Evolutionary conservation across 2,329 filamentous ascomycete genomes (phyloP), one percentile per base, ranked within the genome.

Genomic region (Claviceps quebecensis): DNA sequence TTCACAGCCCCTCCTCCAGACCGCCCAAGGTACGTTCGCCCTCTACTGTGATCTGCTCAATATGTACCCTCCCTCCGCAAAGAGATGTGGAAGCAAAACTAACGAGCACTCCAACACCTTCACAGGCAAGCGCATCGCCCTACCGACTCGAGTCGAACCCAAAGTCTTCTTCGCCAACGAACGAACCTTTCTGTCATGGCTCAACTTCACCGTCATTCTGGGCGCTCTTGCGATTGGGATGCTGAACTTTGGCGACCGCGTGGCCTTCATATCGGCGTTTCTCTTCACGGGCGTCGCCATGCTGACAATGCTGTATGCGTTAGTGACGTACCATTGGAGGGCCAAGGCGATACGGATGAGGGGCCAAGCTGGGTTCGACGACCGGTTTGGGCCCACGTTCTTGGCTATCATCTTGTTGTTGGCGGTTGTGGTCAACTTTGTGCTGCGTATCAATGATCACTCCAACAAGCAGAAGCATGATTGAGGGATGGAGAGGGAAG

Each of bases 101-200:
- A 54, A 62, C 55, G 37, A 36, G 34, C 44, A 19, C 5, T 29
- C 29, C 5, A 45, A 29, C n/a, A 16, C n/a, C 13, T 47, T 61
- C 13, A 13, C 39, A 95, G 91, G 91, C 78, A 98, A 98, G 75
- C 88, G 91, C 66, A 97, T 98, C 67, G 91, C 93, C 63, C 87
- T 98, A 57, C 93, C 93, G 53, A 96, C 91, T 54, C 89, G 93
- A 60, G 91, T 98, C 70, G 93, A 98, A 71, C 93, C 93, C 62
- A 98, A 98, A 73, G 93, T 98, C 75, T 98, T 97, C 81, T 98
- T 98, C 77, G 93, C 93, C 72, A 98, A 98, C 77, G 93, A 98
- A 74, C 88, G 93, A 57, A 98, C 93, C 56, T 98, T 98, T 69
- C 83, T 98, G 64, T 95, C 89, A 70, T 98, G 93, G 93, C 87